Base-by-base conservation (phyloP, 148 eudicot species). In the Silene uniflora region DNA sequence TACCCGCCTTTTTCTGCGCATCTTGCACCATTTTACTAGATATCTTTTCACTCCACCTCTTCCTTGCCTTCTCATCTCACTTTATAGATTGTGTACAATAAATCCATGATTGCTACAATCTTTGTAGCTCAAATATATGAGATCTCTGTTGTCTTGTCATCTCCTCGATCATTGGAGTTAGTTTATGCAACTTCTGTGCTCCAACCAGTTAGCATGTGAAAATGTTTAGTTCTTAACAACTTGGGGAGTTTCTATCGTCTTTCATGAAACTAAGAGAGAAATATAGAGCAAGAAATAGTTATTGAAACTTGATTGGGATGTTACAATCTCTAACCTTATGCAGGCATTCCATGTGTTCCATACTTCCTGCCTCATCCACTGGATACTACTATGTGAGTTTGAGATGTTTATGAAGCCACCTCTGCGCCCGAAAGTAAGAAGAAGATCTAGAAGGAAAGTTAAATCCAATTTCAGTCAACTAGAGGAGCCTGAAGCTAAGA, bases 271-370 rank as follows among this genome's bases (percentile, higher is more conserved):
- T 61, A 58, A 58, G 14, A 61, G 23, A 61, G 13, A 61, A 7
- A 23, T 23, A 61, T 22, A 7, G 25, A 61, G 65, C 65, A 22
- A 9, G 25, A 60, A 21, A 61, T 61, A 22, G 9, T 61, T 23
- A 23, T 61, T 61, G 13, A 21, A 61, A 7, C 65, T 23, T 61
- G 65, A 61, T 29, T n/a, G 67, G n/a, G 69, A 11, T 16, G 17
- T 14, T 65, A 27, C 18, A 13, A 29, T 65, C 35, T 27, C 17
- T 29, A 16, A 29, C 3, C 3, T 0, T 61, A 10, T 83, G 81
- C 85, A 95, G 98, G 93, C 91, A 71, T 92, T 92, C 82, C 98
- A 95, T 77, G 84, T 92, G 23, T 95, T 85, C 67, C 98, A 95
- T 67, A 78, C 83, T 24, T 95, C 98, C 24, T 95, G 98, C 83